Base-by-base conservation (phyloP, 768 basidiomycete species). In the Mycena filopes region DNA sequence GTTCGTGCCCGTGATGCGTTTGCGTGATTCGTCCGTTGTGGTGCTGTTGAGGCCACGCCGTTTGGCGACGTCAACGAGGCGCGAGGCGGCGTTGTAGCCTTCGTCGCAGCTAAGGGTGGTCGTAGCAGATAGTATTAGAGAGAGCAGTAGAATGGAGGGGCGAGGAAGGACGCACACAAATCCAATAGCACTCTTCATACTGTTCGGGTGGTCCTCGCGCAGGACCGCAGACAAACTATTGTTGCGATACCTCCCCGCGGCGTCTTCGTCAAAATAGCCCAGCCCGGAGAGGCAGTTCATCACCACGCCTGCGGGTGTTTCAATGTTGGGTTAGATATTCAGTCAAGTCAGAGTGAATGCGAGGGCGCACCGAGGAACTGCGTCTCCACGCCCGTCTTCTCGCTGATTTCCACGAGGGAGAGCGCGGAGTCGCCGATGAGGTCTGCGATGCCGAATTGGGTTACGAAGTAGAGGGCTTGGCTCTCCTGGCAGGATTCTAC, bases 401-500 rank as follows among this genome's bases (percentile, higher is more conserved):
- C 51, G 36, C 51, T 53, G 36, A 53, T 36, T 23, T 53, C 51
- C 21, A 23, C 21, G 21, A 53, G 36, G 51, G 51, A 38, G 23
- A 53, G 38, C 51, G 51, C 10, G 36, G 21, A 33, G 21, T 53
- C 36, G 36, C 38, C 51, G 51, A 53, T 53, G 26, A 53, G 36
- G 15, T 53, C 51, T 21, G 51, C 36, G 36, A 53, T 53, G 51
- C 36, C 26, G 33, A 53, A 36, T 25, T 33, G 40, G n/a, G 51
- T 53, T 21, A 53, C 51, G 36, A 53, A 53, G 33, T 53, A 23
- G 12, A 53, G 36, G 3, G 51, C 51, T 23, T 53, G 51, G 26
- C 51, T 53, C 36, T 53, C 51, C 51, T 53, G 51, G 51, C 51
- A 38, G 51, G 51, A 53, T 53, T 53, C 51, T 53, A 53, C 23